Percentiles rank a stretch among this genome's conserved stretches.
Conservation (phyloP, 495 filamentous ascomycete genomes). For the Ascodesmis nigricans region DNA sequence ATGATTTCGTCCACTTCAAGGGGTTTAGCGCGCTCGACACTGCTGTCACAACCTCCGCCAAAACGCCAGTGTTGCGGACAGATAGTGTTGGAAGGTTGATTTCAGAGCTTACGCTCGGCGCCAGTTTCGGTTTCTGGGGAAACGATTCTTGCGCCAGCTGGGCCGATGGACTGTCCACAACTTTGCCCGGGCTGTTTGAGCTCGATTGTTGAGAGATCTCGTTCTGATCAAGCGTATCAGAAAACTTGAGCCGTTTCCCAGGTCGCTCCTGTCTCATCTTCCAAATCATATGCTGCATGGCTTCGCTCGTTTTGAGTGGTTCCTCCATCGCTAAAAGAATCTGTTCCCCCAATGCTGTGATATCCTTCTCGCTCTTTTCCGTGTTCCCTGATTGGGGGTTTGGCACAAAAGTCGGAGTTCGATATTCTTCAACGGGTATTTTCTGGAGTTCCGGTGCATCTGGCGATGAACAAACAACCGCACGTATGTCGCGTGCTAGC, state of each 20-base stretch:
- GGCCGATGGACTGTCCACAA: slow-evolving; percentile 45
- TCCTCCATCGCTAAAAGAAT: background rate
- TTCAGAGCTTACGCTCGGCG: slow-evolving; percentile 49
- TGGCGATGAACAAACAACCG: slow-evolving; percentile 14
- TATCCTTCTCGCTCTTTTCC: background rate
- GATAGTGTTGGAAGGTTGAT: slow-evolving; percentile 10
- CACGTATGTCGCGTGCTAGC: slow-evolving; percentile 20
- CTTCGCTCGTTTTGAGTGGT: background rate
- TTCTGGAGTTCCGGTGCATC: slow-evolving; percentile 11
- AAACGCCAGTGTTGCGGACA: background rate
- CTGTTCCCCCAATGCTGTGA: background rate
- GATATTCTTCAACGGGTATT: slow-evolving; percentile 1
- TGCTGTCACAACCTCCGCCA: background rate
- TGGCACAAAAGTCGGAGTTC: background rate
- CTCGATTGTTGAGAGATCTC: too few species aligned
- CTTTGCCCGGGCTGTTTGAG: too few species aligned
- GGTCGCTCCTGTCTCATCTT: background rate
- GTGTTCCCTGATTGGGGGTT: too few species aligned
- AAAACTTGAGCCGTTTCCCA: slow-evolving; percentile 27
- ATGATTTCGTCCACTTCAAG: background rate
- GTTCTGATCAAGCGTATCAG: slow-evolving; percentile 41
- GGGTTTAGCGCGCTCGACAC: background rate
- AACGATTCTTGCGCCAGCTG: slow-evolving; percentile 37
- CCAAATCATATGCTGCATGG: slow-evolving; percentile 1
- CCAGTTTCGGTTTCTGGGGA: slow-evolving; percentile 50